Evolutionary conservation across 2,329 filamentous ascomycete species (phyloP), one percentile per base, ranked within the genome.

Genomic region (Penicillium capsulatum): DNA sequence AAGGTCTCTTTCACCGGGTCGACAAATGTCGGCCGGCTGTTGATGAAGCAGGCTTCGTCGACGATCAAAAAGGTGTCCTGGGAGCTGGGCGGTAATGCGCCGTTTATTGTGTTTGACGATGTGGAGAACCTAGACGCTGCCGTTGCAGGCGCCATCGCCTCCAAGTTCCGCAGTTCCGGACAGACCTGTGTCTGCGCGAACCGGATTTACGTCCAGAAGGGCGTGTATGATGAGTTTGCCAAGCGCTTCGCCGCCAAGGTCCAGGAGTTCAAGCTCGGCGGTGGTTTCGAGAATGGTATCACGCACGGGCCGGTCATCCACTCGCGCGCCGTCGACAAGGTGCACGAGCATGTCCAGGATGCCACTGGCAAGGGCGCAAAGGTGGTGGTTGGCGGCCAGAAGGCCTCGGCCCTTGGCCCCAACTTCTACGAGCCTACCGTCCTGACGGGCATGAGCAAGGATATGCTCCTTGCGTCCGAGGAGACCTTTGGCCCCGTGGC

Each of bases 401-500:
- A 76, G 60, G 67, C 90, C 42, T 74, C 81, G 1, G 79, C 89
- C 13, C 71, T 94, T 2, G 91, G 92, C 3, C 61, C 73, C 27
- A 94, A 94, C 70, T 98, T 94, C 71, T 95, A 84, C 70, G 79
- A 89, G 58, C 88, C 87, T 2, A 97, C 92, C 0, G 85, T 97
- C 29, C 80, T 98, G 45, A 83, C 85, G 7, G 86, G 85, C 47
- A 91, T 95, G 83, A 94, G 75, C 8, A 72, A 76, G 42, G 81
- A 90, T 29, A 97, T 97, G 92, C 75, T 79, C 44, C 76, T 97
- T 52, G 83, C 86, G 3, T 72, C 72, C 1, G 91, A 97, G 66
- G 92, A 98, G 73, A 98, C 91, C 0, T 98, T 98, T 61, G 92
- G 92, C 0, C 92, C 92, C 2, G 85, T 97, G 0, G 91, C 90